These are phyloP conservation scores for Ziziphus jujuba DNA, from an alignment of 306 rosid genomes.

Conservation along the genomic window DNA sequence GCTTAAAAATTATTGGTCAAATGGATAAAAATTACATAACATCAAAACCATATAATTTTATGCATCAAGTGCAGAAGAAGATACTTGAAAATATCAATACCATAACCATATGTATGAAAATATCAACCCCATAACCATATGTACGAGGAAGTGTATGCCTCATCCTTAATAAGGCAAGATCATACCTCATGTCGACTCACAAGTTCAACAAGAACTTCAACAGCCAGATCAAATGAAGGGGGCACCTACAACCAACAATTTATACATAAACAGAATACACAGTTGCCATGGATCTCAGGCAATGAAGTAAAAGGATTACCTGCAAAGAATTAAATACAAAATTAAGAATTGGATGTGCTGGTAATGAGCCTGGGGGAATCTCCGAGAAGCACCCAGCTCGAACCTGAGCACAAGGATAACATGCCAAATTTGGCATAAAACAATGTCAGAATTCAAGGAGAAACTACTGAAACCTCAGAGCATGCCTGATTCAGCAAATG, in stretches of 20 bases:
- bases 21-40: neutral
- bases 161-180: slow-evolving; percentile 1
- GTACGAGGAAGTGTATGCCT: neutral
- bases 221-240: slow-evolving; percentile 80
- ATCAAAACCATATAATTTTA: neutral
- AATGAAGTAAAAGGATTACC: slow-evolving; percentile 43
- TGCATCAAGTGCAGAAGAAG: neutral
- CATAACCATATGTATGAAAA: neutral
- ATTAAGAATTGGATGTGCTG: slow-evolving; percentile 82
- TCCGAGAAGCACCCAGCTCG: slow-evolving; percentile 96
- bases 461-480: neutral
- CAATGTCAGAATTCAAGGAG: neutral
- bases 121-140: neutral
- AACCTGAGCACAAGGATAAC: slow-evolving; percentile 47
- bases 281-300: slow-evolving; percentile 20
- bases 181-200: slow-evolving; percentile 92
- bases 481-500: neutral
- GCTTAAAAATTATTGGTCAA: too few relatives aligned
- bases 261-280: slow-evolving; percentile 18
- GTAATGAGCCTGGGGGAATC: slow-evolving; percentile 72
- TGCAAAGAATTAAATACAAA: slow-evolving; percentile 82
- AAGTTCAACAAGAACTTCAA: slow-evolving; percentile 93
- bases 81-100: neutral
- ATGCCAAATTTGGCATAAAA: slow-evolving; percentile 6
- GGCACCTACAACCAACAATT: slow-evolving; percentile 54